Base-by-base conservation (phyloP, 176 grass and related monocot genomes). In the Cocos nucifera region DNA sequence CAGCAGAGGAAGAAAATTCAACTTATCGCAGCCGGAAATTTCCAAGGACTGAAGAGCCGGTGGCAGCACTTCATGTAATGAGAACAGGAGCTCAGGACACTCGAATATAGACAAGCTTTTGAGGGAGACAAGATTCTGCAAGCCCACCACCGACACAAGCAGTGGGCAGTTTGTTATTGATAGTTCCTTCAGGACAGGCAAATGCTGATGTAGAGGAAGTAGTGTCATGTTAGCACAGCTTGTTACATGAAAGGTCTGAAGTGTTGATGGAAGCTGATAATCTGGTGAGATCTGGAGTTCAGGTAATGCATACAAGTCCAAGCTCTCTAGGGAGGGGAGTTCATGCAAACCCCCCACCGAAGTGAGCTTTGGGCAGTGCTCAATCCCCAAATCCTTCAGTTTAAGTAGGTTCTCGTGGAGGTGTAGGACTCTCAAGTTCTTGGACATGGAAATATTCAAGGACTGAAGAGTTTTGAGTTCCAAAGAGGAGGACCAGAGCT, bases 281-380 rank as follows among this genome's bases (percentile, higher is more conserved):
- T 24, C 56, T 58, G 56, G 56, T 58, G 56, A 28, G 21, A 58
- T 15, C 56, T 58, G 56, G 56, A 58, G 23, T 24, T 58, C 22
- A 24, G 56, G 56, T 21, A 58, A 58, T 18, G 12, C 15, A 4
- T 58, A 4, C 4, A 58, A 16, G 25, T 25, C 22, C 56, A 58
- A 58, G 56, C 26, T 4, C 26, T 28, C 26, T 4, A 28, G 26
- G 26, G 26, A 28, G 26, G 26, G 26, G 25, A 26, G 25, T 26
- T 26, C 25, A 26, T 26, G 26, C 26, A 28, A 28, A 28, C 26
- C 26, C 26, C 4, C 26, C 26, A 28, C 26, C 4, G 26, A 28
- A 28, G 4, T 28, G 26, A 28, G 26, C 3, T 28, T 28, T 5
- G 4, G 26, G 4, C 26, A 28, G 4, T 28, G 26, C 26, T 28